Conservation (phyloP, 352 stramenopile genomes). For the Elongisporangium undulatum region DNA sequence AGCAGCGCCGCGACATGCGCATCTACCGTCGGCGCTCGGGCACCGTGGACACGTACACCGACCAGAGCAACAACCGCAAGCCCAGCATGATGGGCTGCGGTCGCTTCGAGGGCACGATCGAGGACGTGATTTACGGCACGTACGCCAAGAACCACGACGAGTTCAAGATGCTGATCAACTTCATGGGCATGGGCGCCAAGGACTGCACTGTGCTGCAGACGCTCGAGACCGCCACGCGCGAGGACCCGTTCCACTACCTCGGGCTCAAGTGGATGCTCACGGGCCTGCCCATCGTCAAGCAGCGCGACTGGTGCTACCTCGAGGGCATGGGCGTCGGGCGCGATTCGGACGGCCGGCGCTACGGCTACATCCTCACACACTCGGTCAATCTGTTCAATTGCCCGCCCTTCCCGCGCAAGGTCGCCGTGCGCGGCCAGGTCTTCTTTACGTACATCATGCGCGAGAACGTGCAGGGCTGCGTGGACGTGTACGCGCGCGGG, state of each 20-base stretch:
- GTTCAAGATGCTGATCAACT: constrained; percentile 17
- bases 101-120: constrained; percentile 24
- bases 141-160: constrained; percentile 21
- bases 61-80: too few relatives aligned
- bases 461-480: constrained; percentile 15
- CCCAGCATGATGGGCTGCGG: constrained; percentile 14
- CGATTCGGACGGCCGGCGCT: constrained; percentile 21
- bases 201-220: constrained; percentile 35
- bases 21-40: constrained; percentile 27
- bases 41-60: too few relatives aligned
- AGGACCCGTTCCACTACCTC: constrained; percentile 43
- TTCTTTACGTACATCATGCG: constrained; percentile 36
- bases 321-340: constrained; percentile 31
- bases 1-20: constrained; percentile 28
- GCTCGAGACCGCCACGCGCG: constrained; percentile 20
- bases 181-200: constrained; percentile 27
- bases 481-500: constrained; percentile 35
- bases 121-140: constrained; percentile 51
- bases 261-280: constrained; percentile 43
- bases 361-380: constrained; percentile 44
- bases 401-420: constrained; percentile 25
- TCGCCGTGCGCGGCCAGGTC: constrained; percentile 23
- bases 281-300: constrained; percentile 14
- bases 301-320: constrained; percentile 35
- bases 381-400: constrained; percentile 28